Base-by-base conservation (phyloP, 2,329 filamentous ascomycete species). In the Trichoderma brevicompactum region DNA sequence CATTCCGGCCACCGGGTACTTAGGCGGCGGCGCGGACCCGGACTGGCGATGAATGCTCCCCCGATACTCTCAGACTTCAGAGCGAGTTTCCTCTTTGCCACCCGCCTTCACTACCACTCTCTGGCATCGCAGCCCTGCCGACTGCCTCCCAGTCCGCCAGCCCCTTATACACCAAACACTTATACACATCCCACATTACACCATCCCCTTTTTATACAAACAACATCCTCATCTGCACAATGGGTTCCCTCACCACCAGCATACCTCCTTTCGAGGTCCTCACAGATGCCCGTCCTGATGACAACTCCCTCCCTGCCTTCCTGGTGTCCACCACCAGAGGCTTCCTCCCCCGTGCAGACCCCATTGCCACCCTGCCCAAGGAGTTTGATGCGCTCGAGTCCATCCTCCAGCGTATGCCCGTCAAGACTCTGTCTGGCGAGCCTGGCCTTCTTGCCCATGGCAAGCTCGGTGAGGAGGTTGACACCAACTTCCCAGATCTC, bases 371-470 rank as follows among this genome's bases (percentile, higher is more conserved):
- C 9, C 85, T 97, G 0, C 93, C 94, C 19, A 70, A 82, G 13
- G 90, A 90, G 75, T 97, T 97, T 74, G 84, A 87, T 41, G 79
- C 85, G 4, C 82, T 96, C 40, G 88, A 92, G 76, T 87, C 86
- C 28, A 83, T 96, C 68, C 83, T 94, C 38, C 82, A 87, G 66
- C 87, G 88, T 67, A 92, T 95, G 86, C 92, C 94, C 32, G 89
- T 97, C 75, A 87, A 87, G 79, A 95, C 86, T 58, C 78, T 84
- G 8, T 87, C 89, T 66, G 93, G 93, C 1, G 81, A 83, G 41
- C 89, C 92, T 0, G 94, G 94, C 19, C 85, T 97, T 7, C 85
- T 97, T 54, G 92, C 92, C 19, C 83, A 81, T 12, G 89, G 87
- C 75, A 83, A 85, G 72, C 86, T 97, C 13, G 94, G 93, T 13